Percentiles rank a stretch among this genome's conserved stretches.
Conservation (phyloP, 371 early-diverging fungal genomes). For the Rhizopus arrhizus region DNA sequence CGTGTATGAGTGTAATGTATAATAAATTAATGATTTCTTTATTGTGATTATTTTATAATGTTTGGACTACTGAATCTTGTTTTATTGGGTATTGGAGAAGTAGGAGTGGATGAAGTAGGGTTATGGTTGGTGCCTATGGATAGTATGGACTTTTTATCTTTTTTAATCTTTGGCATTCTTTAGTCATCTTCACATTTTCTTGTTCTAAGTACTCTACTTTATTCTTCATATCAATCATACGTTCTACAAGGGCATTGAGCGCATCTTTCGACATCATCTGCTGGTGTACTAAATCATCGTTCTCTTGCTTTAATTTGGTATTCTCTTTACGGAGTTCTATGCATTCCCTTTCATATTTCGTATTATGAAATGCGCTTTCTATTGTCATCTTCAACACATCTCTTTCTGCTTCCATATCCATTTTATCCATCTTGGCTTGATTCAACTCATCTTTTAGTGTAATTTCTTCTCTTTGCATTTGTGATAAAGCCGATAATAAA, state of each 20-base stretch:
- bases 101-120: neutral
- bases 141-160: constrained; percentile 14
- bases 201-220: constrained; percentile 38
- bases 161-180: constrained; percentile 27
- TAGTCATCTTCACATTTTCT: constrained; percentile 29
- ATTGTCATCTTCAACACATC: constrained; percentile 44
- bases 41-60: too few species aligned
- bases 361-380: constrained; percentile 18
- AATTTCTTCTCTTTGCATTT: constrained; percentile 58
- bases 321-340: constrained; percentile 28
- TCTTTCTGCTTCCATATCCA: constrained; percentile 56
- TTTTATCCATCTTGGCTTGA: constrained; percentile 59
- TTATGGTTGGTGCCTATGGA: neutral
- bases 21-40: too few species aligned
- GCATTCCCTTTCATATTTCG: constrained; percentile 25
- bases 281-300: constrained; percentile 41
- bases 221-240: constrained; percentile 44
- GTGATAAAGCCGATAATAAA: constrained; percentile 54
- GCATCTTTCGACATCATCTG: constrained; percentile 50
- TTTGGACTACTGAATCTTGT: neutral
- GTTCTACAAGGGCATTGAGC: constrained; percentile 41
- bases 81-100: neutral
- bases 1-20: too few species aligned
- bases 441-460: constrained; percentile 61
- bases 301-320: constrained; percentile 35